Percentiles rank a stretch among this genome's conserved stretches.
Evolutionary conservation across 495 filamentous ascomycete species (phyloP).

Genomic region (Annulohypoxylon bovei): DNA sequence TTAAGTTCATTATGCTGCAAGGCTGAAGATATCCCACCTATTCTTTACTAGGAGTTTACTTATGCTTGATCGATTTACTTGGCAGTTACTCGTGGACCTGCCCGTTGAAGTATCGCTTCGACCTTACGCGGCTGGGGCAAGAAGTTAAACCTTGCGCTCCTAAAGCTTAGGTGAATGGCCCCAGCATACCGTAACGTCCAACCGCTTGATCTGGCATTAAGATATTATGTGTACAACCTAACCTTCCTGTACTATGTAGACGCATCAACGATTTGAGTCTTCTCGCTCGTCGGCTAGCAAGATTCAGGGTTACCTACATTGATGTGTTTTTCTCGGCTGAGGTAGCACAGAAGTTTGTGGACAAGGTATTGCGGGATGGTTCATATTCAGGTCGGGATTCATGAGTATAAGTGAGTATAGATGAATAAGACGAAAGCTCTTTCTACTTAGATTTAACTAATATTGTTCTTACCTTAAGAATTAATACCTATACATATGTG

Average conservation of each 20-base stretch:
- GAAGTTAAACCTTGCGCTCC: neutral
- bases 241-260: neutral
- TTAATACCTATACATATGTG: too few species aligned
- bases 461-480: too few species aligned
- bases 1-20: neutral
- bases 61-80: neutral
- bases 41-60: neutral
- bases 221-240: neutral
- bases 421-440: neutral
- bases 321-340: neutral
- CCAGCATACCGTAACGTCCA: neutral
- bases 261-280: neutral
- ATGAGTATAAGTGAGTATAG: neutral
- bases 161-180: neutral
- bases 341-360: neutral
- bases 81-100: neutral
- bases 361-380: neutral
- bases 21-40: neutral
- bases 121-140: neutral
- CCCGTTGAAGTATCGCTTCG: neutral
- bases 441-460: too few species aligned
- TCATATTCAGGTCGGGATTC: neutral
- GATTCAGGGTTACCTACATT: neutral
- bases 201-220: neutral
- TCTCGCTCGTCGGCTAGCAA: neutral